phyloP scores from a whole-genome alignment of 208 protist genomes.

The Naegleria gruberi region DNA sequence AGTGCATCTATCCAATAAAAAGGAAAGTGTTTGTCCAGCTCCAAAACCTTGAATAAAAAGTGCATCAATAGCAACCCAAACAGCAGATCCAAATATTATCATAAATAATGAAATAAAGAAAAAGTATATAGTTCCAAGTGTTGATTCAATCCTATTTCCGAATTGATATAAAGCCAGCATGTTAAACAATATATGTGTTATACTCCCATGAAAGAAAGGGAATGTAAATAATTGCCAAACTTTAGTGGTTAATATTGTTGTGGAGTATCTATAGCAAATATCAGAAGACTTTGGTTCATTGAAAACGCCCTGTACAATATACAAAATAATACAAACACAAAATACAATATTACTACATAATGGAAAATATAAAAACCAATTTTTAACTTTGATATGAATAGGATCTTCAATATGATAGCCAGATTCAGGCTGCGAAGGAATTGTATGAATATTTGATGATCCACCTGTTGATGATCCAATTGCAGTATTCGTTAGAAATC shows the following conservation, averaged over 20 bases:
- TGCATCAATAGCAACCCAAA: background rate
- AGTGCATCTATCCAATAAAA: background rate
- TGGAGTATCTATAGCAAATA: background rate
- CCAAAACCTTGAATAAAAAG: background rate
- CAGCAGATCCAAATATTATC: background rate
- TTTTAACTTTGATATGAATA: background rate
- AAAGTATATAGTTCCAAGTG: background rate
- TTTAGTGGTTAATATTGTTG: background rate
- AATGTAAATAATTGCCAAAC: background rate
- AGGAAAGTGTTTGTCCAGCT: background rate
- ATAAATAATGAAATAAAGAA: background rate
- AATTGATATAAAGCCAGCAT: background rate
- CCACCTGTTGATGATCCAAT: background rate
- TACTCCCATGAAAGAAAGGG: background rate
- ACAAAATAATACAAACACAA: background rate
- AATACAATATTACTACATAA: background rate
- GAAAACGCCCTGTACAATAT: background rate
- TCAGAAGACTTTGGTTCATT: background rate
- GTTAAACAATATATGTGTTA: background rate
- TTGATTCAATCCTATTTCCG: background rate
- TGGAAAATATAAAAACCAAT: background rate
- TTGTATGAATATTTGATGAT: background rate
- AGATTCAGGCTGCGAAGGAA: background rate
- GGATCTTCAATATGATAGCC: background rate
- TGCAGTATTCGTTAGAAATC: background rate